Conservation (phyloP, 2,329 filamentous ascomycete species). For the Bipolaris zeicola region DNA sequence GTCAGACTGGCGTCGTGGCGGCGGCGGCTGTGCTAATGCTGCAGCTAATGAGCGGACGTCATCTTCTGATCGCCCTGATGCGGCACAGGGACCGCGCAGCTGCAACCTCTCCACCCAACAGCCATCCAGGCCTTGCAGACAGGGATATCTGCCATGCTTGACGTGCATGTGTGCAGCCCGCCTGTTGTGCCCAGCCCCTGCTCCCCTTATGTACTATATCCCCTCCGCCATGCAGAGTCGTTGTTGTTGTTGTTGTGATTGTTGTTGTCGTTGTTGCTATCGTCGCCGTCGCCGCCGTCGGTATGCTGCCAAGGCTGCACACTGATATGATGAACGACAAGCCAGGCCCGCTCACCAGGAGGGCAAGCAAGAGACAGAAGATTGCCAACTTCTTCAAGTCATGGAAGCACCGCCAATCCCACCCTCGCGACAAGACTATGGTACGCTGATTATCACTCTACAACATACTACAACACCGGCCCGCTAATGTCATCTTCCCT, state of each 20-base stretch:
- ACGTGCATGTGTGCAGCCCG: constrained; percentile 25
- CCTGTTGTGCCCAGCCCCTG: constrained; percentile 24
- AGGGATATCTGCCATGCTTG: constrained; percentile 41
- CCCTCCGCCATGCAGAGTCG: constrained; percentile 28
- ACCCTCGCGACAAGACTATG: constrained; percentile 22
- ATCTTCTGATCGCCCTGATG: constrained; percentile 34
- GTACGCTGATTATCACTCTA: constrained; percentile 20
- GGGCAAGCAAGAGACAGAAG: constrained; percentile 39
- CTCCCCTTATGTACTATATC: constrained; percentile 23
- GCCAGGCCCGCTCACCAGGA: constrained; percentile 29
- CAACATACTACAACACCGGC: neutral
- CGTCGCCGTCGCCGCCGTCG: constrained; percentile 17
- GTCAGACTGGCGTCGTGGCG: constrained; percentile 7
- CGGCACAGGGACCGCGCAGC: constrained; percentile 31
- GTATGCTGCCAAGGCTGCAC: constrained; percentile 40
- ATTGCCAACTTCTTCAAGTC: constrained; percentile 40
- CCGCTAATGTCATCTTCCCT: constrained; percentile 25
- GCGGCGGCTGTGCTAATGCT: constrained; percentile 4
- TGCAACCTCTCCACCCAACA: constrained; percentile 14
- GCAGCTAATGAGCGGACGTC: constrained; percentile 27
- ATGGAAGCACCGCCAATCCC: constrained; percentile 32
- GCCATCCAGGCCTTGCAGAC: constrained; percentile 23
- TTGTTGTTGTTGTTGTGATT: neutral
- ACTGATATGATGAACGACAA: constrained; percentile 26
- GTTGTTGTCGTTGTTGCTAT: neutral